Percentiles rank a stretch among this genome's conserved stretches.
phyloP scores from a whole-genome alignment of 192 early-diverging fungal genomes.

The Coemansia sp. region DNA sequence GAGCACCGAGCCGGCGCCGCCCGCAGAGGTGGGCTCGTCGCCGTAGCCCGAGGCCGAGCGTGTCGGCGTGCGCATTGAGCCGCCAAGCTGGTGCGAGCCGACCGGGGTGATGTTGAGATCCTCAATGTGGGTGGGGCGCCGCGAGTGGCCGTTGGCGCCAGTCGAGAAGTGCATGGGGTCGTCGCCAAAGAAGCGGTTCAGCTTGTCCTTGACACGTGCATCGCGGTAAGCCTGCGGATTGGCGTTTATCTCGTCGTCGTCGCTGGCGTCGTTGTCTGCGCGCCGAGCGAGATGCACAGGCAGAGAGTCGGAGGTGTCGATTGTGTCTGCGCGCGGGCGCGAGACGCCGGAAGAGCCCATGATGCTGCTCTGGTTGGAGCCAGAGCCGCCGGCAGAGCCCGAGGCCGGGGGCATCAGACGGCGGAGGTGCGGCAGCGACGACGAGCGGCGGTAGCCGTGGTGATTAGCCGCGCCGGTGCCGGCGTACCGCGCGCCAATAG shows the following conservation, averaged over 20 bases:
- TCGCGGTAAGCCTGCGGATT: slow-evolving; percentile 28
- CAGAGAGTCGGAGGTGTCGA: slow-evolving; percentile 29
- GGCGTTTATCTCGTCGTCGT: background rate
- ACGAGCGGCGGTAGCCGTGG: slow-evolving; percentile 39
- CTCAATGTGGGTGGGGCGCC: slow-evolving; percentile 24
- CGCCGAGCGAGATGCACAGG: slow-evolving; percentile 44
- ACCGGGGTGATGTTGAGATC: slow-evolving; percentile 36
- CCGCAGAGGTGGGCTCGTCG: slow-evolving; percentile 23
- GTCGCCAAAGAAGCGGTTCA: slow-evolving; percentile 63
- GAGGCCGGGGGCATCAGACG: slow-evolving; percentile 5
- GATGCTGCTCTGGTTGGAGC: background rate
- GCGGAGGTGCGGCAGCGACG: slow-evolving; percentile 44
- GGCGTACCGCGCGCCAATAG: background rate
- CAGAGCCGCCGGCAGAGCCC: background rate
- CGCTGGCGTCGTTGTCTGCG: slow-evolving; percentile 13
- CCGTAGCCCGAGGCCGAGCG: slow-evolving; percentile 20
- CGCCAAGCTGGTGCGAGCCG: slow-evolving; percentile 20
- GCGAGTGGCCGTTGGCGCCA: slow-evolving; percentile 11
- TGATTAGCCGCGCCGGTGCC: slow-evolving; percentile 1
- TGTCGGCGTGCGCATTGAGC: slow-evolving; percentile 29
- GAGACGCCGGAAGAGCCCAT: background rate
- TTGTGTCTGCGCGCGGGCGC: slow-evolving; percentile 47
- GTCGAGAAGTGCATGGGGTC: slow-evolving; percentile 37
- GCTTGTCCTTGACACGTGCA: slow-evolving; percentile 51
- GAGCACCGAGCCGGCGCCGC: slow-evolving; percentile 7